phyloP scores from a whole-genome alignment of 805 yeast species.

The Metschnikowia kofuensis region DNA sequence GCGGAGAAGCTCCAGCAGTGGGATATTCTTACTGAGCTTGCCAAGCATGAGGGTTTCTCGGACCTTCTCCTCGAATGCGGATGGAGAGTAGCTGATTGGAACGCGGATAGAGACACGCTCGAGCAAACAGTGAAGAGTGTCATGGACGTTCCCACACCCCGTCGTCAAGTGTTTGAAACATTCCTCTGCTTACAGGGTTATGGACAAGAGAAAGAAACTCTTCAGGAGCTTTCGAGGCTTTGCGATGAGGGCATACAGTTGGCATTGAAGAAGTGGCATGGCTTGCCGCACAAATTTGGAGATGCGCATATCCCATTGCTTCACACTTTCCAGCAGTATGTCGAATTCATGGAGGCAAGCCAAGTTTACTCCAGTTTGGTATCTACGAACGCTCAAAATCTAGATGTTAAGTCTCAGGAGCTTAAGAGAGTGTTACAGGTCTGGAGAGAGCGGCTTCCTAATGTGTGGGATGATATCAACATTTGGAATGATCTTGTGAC shows the following conservation, averaged over 20 bases:
- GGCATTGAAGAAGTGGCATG: conserved; percentile 89
- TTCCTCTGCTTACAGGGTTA: conserved; percentile 90
- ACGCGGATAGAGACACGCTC: conserved; percentile 87
- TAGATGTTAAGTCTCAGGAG: conserved; percentile 92
- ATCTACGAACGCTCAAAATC: conserved; percentile 85
- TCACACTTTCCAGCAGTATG: conserved; percentile 95
- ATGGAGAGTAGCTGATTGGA: conserved; percentile 99
- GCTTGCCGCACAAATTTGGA: conserved; percentile 72
- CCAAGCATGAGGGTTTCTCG: conserved; percentile 97
- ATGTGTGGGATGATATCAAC: conserved; percentile 95
- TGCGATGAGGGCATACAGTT: conserved; percentile 97
- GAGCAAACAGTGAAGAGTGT: conserved; percentile 94
- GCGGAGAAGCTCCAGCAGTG: conserved; percentile 97
- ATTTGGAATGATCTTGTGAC: conserved; percentile 97
- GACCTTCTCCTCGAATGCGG: conserved; percentile 96
- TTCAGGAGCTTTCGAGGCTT: conserved; percentile 77
- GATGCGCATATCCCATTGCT: conserved; percentile 85
- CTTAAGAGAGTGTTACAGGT: conserved; percentile 91
- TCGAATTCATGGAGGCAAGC: conserved; percentile 95
- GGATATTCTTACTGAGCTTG: conserved; percentile 94
- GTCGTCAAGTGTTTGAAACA: conserved; percentile 93
- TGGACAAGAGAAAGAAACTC: conserved; percentile 83
- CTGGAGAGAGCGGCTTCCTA: conserved; percentile 97
- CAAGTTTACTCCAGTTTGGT: conserved; percentile 87
- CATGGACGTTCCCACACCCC: conserved; percentile 98